Evolutionary conservation across 2,329 filamentous ascomycete genomes (phyloP), one percentile per base, ranked within the genome.

Genomic region (Trichoderma harzianum): DNA sequence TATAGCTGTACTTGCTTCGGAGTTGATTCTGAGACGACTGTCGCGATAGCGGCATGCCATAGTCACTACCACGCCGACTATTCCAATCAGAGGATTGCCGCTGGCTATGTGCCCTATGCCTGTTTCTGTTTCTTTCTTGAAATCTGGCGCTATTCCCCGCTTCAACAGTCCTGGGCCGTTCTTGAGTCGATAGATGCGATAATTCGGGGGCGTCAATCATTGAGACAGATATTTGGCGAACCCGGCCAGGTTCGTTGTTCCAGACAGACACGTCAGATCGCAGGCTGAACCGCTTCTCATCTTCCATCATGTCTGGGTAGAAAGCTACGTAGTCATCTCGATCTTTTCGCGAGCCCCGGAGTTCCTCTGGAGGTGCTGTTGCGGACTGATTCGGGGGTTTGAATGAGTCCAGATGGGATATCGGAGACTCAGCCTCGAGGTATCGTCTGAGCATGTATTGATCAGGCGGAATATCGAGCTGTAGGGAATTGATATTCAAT

Each of bases 201-300:
- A 72, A 18, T 30, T 73, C 72, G 7, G 72, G 70, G 21, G 61
- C 64, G 2, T 69, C 60, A 0, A 69, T 65, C 43, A 73, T 70
- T 16, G 74, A 62, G 43, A 61, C 55, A 24, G 69, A 62, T 39
- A 70, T 63, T n/a, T 68, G 60, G 14, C 62, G 71, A 11, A 64
- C 55, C 32, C 72, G 68, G 12, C 74, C 74, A 24, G 66, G 70
- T 43, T 75, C 69, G 53, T 75, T 75, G 43, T 76, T 76, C 73
- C 73, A 76, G 6, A 76, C 74, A 32, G 74, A 76, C 16, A 76
- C 73, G 14, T 76, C 74, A 14, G 74, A 76, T 36, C 74, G 73
- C n/a, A 75, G n/a, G 47, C 74, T 76, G 16, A 72, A 67, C 11
- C 73, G 69, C 12, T 75, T 73, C 7, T 69, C 66, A 14, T 36